These are phyloP conservation scores for Phytophthora hybrid DNA, from an alignment of 352 stramenopile genomes.

Conservation along the genomic window DNA sequence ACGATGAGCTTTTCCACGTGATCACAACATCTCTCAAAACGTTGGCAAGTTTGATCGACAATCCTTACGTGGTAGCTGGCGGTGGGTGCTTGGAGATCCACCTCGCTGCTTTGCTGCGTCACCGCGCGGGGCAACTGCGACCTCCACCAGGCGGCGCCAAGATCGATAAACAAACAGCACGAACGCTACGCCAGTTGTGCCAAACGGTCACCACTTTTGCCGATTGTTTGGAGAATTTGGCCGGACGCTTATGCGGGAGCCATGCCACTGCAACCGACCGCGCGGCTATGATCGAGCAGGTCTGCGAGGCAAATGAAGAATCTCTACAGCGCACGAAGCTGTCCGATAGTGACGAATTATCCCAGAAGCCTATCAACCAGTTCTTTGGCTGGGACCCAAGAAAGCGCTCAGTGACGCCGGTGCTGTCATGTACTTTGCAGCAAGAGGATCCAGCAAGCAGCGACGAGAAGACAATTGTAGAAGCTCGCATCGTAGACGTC, in stretches of 20 bases:
- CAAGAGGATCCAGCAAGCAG: not conserved
- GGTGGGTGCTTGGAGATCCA: constrained; percentile 64
- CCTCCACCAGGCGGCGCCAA: not conserved
- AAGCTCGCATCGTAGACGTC: constrained; percentile 53
- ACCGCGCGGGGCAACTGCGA: constrained; percentile 38
- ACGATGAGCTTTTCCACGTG: constrained; percentile 54
- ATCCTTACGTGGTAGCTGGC: constrained; percentile 51
- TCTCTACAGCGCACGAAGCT: constrained; percentile 16
- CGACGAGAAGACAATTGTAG: constrained; percentile 33
- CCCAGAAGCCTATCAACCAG: not conserved
- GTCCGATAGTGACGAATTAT: not conserved
- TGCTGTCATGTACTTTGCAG: constrained; percentile 29
- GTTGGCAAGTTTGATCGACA: constrained; percentile 48
- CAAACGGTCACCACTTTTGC: constrained; percentile 42
- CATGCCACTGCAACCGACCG: constrained; percentile 18
- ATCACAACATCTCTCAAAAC: constrained; percentile 52
- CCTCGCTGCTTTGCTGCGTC: constrained; percentile 47
- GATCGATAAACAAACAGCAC: constrained; percentile 9
- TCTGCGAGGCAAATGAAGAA: constrained; percentile 39
- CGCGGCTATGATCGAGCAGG: constrained; percentile 29
- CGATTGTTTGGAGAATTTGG: constrained; percentile 35
- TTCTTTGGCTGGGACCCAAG: constrained; percentile 58
- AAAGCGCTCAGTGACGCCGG: constrained; percentile 19
- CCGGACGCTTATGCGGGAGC: constrained; percentile 28
- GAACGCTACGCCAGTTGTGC: constrained; percentile 43